phyloP scores from a whole-genome alignment of 2,329 filamentous ascomycete genomes.

The Cephalotrichum gorgonifer region DNA sequence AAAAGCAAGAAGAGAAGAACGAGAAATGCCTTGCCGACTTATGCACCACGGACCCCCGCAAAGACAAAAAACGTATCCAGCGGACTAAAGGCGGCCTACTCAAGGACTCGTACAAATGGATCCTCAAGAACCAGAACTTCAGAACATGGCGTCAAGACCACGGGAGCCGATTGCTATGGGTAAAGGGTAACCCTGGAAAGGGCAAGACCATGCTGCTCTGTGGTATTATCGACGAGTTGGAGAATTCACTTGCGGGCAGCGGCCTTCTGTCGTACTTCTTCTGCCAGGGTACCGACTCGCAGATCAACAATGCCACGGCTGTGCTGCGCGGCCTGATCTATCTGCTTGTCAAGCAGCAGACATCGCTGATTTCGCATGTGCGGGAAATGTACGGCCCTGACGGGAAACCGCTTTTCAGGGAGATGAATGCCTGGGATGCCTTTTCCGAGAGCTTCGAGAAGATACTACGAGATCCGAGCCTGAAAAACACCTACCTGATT shows the following conservation, averaged over 20 bases:
- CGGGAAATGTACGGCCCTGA: slow-evolving; percentile 19
- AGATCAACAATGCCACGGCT: slow-evolving; percentile 25
- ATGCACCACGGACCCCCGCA: slow-evolving; percentile 16
- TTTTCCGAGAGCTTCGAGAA: slow-evolving; percentile 24
- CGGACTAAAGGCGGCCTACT: slow-evolving; percentile 14
- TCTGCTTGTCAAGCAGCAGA: slow-evolving; percentile 22
- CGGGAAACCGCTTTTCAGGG: slow-evolving; percentile 26
- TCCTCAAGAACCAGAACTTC: slow-evolving; percentile 16
- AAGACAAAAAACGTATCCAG: slow-evolving; percentile 21
- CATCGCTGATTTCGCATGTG: slow-evolving; percentile 21
- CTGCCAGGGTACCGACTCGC: slow-evolving; percentile 26
- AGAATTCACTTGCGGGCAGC: not conserved
- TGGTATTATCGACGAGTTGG: slow-evolving; percentile 20
- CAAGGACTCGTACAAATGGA: slow-evolving; percentile 18
- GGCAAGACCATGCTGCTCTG: slow-evolving; percentile 33
- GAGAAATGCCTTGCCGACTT: slow-evolving; percentile 3
- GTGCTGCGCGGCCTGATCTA: slow-evolving; percentile 33
- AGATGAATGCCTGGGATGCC: slow-evolving; percentile 21
- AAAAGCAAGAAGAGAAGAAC: not conserved
- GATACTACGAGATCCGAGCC: slow-evolving; percentile 24
- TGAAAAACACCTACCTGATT: slow-evolving; percentile 21
- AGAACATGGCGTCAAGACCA: slow-evolving; percentile 13
- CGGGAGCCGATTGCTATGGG: slow-evolving; percentile 20
- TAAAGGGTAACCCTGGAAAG: slow-evolving; percentile 27
- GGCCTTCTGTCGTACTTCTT: slow-evolving; percentile 24